These are phyloP conservation scores for Didymella pomorum DNA, from an alignment of 2,329 filamentous ascomycete species.

Conservation along the genomic window DNA sequence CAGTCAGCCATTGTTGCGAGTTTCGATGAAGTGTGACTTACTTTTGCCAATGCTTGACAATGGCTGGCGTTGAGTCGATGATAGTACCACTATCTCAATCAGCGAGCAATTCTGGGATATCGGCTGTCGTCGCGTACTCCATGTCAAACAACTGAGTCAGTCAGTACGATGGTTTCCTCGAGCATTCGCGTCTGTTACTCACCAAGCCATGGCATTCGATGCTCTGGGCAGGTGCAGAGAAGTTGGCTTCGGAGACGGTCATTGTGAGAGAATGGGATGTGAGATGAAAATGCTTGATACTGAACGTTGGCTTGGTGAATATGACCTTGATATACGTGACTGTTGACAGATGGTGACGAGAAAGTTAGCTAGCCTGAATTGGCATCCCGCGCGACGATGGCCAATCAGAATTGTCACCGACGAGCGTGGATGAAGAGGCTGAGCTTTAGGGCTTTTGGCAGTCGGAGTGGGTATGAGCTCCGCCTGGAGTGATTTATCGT, in stretches of 20 bases:
- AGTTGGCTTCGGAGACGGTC: slow-evolving; percentile 47
- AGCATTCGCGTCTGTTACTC: slow-evolving; percentile 19
- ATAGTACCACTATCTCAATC: slow-evolving; percentile 69
- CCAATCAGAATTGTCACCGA: slow-evolving; percentile 16
- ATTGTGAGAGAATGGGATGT: slow-evolving; percentile 25
- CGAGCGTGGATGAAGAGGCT: slow-evolving; percentile 5
- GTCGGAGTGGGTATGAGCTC: background rate
- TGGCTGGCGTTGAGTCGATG: slow-evolving; percentile 80
- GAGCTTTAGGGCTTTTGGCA: background rate
- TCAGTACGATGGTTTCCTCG: slow-evolving; percentile 1
- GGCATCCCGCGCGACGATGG: slow-evolving; percentile 9
- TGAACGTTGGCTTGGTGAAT: background rate
- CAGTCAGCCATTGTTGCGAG: slow-evolving; percentile 24
- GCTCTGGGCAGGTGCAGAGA: slow-evolving; percentile 52
- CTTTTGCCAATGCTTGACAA: slow-evolving; percentile 80
- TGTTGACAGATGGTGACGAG: slow-evolving; percentile 9
- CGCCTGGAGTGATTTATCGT: background rate
- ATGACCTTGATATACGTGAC: slow-evolving; percentile 7
- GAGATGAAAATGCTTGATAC: background rate
- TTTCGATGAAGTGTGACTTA: slow-evolving; percentile 49
- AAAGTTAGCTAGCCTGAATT: slow-evolving; percentile 6
- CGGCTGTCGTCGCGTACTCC: slow-evolving; percentile 32
- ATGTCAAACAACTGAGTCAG: slow-evolving; percentile 46
- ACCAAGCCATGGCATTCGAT: slow-evolving; percentile 56
- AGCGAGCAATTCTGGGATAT: slow-evolving; percentile 1